phyloP scores from a whole-genome alignment of 768 basidiomycete species.

The Tulasnella sp. region DNA sequence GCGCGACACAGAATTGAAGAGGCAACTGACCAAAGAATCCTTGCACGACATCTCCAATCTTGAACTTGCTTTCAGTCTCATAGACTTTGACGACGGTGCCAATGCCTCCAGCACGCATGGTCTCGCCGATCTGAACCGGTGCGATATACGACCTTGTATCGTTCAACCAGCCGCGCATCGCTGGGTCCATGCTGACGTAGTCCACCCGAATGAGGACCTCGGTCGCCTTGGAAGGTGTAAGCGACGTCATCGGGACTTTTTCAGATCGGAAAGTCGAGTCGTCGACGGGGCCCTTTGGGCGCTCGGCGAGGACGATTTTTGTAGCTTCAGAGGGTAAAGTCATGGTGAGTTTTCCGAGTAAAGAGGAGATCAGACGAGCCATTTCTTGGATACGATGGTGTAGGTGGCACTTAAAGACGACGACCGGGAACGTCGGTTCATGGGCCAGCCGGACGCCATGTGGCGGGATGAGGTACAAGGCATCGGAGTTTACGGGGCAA shows the following conservation, averaged over 20 bases:
- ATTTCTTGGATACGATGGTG: neutral
- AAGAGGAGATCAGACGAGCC: slow-evolving; percentile 11
- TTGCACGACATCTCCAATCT: slow-evolving; percentile 69
- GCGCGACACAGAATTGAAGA: too few relatives aligned
- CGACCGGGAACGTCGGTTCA: neutral
- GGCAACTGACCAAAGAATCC: slow-evolving; percentile 60
- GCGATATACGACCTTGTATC: slow-evolving; percentile 52
- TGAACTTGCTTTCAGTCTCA: slow-evolving; percentile 43
- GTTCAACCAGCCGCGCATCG: slow-evolving; percentile 82
- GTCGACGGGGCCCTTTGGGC: slow-evolving; percentile 69
- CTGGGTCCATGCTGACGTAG: slow-evolving; percentile 83
- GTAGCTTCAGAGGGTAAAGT: slow-evolving; percentile 38
- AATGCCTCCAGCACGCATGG: slow-evolving; percentile 73
- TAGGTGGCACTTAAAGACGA: neutral
- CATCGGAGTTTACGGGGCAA: neutral
- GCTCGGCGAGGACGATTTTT: slow-evolving; percentile 68
- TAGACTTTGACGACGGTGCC: slow-evolving; percentile 52
- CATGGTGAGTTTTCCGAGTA: slow-evolving; percentile 23
- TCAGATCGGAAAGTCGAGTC: slow-evolving; percentile 68
- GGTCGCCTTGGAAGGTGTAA: slow-evolving; percentile 30
- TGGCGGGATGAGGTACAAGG: slow-evolving; percentile 4
- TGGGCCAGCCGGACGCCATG: neutral
- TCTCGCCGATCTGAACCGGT: slow-evolving; percentile 63
- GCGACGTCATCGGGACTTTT: slow-evolving; percentile 32
- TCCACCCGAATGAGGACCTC: slow-evolving; percentile 74